A percentile compares a stretch with the other conserved stretches of the same genome.
Conservation (phyloP, 352 stramenopile genomes). For the Globisporangium sylvaticum region DNA sequence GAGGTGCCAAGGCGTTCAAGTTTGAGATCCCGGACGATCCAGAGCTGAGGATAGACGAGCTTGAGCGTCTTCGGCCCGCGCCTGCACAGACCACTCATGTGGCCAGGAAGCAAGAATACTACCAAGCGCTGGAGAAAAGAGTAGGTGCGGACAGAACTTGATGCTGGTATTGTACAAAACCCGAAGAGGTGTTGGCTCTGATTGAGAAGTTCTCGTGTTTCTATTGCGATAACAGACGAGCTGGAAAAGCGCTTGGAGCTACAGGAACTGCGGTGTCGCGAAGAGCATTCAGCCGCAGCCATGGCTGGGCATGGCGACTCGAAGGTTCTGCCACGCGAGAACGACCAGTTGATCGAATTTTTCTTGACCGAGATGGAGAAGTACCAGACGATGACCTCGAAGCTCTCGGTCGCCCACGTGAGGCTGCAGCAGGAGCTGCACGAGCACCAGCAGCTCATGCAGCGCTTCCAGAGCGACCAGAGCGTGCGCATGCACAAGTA, state of each 20-base stretch:
- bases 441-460: conserved; percentile 22
- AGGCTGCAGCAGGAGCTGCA: conserved; percentile 30
- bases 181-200: too few relatives aligned
- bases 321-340: conserved; percentile 12
- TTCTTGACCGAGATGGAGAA: conserved; percentile 49
- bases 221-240: conserved; percentile 19
- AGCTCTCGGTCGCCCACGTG: conserved; percentile 21
- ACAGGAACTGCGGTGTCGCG: conserved; percentile 27
- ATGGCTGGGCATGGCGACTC: not conserved
- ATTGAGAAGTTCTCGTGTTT: not conserved
- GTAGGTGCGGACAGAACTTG: conserved; percentile 4
- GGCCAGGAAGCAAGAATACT: not conserved
- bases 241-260: conserved; percentile 29
- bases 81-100: not conserved
- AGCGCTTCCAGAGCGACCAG: conserved; percentile 27
- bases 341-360: conserved; percentile 40
- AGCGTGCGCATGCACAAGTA: conserved; percentile 29
- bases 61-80: not conserved
- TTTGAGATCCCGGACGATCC: conserved; percentile 4
- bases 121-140: conserved; percentile 2
- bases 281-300: not conserved
- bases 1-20: not conserved
- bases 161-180: not conserved
- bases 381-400: conserved; percentile 26
- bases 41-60: not conserved